Evolutionary conservation across 257 asterid species (phyloP).

Genomic region (Primulina huaijiensis): DNA sequence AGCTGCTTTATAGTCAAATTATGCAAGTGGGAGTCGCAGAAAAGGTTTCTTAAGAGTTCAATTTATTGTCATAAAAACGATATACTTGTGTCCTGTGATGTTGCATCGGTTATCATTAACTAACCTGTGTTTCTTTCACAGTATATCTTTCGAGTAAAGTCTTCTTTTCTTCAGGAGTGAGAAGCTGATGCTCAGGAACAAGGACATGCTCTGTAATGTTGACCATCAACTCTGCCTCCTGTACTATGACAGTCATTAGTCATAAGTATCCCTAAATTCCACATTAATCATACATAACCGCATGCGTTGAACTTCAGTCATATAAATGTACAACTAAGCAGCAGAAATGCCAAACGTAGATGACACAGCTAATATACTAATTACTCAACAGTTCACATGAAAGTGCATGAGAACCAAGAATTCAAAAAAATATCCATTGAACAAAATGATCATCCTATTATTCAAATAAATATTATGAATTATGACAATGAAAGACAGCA

Average conservation of each 20-base stretch:
- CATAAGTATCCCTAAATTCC: conserved; percentile 12
- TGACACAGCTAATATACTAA: background rate
- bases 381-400: background rate
- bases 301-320: background rate
- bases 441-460: background rate
- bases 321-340: background rate
- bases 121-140: conserved; percentile 86
- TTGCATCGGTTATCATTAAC: conserved; percentile 15
- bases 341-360: background rate
- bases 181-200: conserved; percentile 79
- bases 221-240: conserved; percentile 75
- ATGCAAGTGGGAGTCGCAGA: background rate
- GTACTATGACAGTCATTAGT: conserved; percentile 16
- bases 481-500: conserved; percentile 17
- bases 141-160: conserved; percentile 78
- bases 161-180: conserved; percentile 69
- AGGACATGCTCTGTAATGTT: conserved; percentile 79
- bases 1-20: background rate
- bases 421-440: background rate
- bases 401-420: background rate
- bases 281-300: background rate
- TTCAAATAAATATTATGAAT: conserved; percentile 11
- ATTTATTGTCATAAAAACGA: too few species aligned
- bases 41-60: background rate
- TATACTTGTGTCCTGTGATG: background rate